Conservation (phyloP, 345 rosid species). For the Dipteronia sinensis region DNA sequence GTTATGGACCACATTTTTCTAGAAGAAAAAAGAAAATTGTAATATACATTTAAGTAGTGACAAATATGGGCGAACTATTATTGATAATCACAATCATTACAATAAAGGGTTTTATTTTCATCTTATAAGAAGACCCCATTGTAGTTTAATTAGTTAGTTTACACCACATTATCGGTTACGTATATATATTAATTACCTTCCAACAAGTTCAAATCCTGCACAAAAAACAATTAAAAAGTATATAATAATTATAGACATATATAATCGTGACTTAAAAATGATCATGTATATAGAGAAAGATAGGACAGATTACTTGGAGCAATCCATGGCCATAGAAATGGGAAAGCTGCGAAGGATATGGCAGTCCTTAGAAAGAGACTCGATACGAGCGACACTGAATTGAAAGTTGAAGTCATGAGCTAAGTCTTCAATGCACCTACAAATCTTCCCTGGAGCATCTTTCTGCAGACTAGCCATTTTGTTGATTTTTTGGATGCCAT, state of each 20-base stretch:
- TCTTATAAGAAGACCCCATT: too few species aligned
- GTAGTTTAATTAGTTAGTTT: too few species aligned
- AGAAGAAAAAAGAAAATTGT: too few species aligned
- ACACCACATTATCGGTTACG: too few species aligned
- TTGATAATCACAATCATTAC: too few species aligned
- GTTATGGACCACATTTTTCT: too few species aligned
- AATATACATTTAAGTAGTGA: too few species aligned
- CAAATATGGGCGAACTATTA: too few species aligned
- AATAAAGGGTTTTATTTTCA: too few species aligned
- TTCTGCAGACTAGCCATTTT: neutral
- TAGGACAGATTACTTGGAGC: conserved; percentile 35
- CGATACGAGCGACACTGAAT: conserved; percentile 16
- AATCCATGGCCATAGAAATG: conserved; percentile 40
- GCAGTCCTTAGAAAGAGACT: conserved; percentile 17
- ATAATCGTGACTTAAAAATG: neutral
- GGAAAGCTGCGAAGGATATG: conserved; percentile 34
- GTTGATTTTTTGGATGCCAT: conserved; percentile 19
- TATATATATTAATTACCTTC: neutral
- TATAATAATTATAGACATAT: too few species aligned
- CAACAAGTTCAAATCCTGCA: neutral
- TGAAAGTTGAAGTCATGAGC: conserved; percentile 21
- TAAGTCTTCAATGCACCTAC: conserved; percentile 39
- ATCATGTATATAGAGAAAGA: neutral
- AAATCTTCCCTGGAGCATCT: conserved; percentile 10
- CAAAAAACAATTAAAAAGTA: neutral